Conservation (phyloP, 78 protist genomes). For the Dictyostelium firmibasis region DNA sequence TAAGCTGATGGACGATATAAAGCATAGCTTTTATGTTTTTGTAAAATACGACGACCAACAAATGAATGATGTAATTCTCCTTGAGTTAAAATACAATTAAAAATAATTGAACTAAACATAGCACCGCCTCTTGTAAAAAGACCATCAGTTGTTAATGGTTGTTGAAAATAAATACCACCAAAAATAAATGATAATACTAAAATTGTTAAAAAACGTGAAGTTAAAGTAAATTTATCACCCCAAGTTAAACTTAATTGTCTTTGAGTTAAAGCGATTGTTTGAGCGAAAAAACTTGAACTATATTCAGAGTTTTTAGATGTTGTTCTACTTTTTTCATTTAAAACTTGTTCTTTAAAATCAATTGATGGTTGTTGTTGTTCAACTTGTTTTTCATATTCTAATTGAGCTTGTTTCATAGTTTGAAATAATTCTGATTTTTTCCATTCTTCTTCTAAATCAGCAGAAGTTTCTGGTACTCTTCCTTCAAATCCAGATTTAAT, state of each 20-base stretch:
- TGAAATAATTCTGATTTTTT: not conserved
- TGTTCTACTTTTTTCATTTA: slow-evolving; percentile 4
- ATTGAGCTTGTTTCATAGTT: not conserved
- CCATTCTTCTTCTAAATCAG: slow-evolving; percentile 63
- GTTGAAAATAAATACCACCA: slow-evolving; percentile 60
- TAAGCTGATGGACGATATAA: slow-evolving; percentile 56
- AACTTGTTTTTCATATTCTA: slow-evolving; percentile 1
- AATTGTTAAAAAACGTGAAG: slow-evolving; percentile 20
- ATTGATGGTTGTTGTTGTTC: slow-evolving; percentile 31
- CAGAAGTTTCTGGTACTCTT: slow-evolving; percentile 45
- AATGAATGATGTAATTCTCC: slow-evolving; percentile 26
- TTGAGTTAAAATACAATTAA: slow-evolving; percentile 62
- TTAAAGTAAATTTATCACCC: slow-evolving; percentile 50
- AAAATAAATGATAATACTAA: slow-evolving; percentile 15
- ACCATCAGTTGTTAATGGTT: not conserved
- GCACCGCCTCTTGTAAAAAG: slow-evolving; percentile 70
- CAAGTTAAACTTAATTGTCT: slow-evolving; percentile 46
- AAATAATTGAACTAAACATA: slow-evolving; percentile 18
- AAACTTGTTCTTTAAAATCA: slow-evolving; percentile 18
- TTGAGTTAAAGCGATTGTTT: slow-evolving; percentile 12
- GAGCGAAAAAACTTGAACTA: slow-evolving; percentile 30
- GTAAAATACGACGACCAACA: slow-evolving; percentile 49
- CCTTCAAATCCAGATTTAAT: slow-evolving; percentile 49
- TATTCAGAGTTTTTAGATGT: slow-evolving; percentile 30
- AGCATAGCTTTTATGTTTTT: slow-evolving; percentile 69